Evolutionary conservation across 495 filamentous ascomycete species (phyloP).

Genomic region (Penicillium daleae): DNA sequence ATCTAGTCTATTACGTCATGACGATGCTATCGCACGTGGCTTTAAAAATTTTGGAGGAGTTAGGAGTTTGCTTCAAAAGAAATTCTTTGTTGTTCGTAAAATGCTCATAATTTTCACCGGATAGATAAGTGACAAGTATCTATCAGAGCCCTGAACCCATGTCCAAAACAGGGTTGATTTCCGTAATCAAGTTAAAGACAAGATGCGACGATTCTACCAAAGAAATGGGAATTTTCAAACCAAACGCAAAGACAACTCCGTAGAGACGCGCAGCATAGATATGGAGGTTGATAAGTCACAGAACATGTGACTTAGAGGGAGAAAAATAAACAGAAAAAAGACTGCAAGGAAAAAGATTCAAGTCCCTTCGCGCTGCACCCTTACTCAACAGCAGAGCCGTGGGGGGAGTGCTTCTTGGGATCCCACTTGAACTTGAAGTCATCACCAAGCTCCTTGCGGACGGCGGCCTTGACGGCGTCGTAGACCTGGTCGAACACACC

Average conservation of each 20-base stretch:
- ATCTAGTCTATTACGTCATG: conserved; percentile 1
- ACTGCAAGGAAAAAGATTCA: not conserved
- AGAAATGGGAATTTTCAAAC: not conserved
- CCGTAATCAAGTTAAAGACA: not conserved
- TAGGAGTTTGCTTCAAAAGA: not conserved
- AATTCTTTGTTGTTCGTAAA: conserved; percentile 1
- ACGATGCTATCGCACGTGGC: not conserved
- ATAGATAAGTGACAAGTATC: conserved; percentile 5
- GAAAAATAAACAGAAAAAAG: not conserved
- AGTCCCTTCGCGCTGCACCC: not conserved
- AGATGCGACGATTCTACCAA: conserved; percentile 1
- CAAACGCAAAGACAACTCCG: not conserved
- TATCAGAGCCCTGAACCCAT: conserved; percentile 5
- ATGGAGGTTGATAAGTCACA: not conserved
- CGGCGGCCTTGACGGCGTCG: conserved; percentile 55
- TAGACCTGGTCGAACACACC: conserved; percentile 61
- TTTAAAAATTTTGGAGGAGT: not conserved
- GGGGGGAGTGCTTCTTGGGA: conserved; percentile 61
- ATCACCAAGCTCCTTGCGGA: conserved; percentile 58
- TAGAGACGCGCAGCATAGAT: not conserved
- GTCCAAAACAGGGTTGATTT: conserved; percentile 3
- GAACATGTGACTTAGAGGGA: not conserved
- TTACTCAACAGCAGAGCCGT: conserved; percentile 62
- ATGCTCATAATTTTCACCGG: not conserved
- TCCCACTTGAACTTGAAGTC: conserved; percentile 63